Evolutionary conservation across 768 basidiomycete species (phyloP), one percentile per base, ranked within the genome.

Genomic region (Collybiopsis luxurians): DNA sequence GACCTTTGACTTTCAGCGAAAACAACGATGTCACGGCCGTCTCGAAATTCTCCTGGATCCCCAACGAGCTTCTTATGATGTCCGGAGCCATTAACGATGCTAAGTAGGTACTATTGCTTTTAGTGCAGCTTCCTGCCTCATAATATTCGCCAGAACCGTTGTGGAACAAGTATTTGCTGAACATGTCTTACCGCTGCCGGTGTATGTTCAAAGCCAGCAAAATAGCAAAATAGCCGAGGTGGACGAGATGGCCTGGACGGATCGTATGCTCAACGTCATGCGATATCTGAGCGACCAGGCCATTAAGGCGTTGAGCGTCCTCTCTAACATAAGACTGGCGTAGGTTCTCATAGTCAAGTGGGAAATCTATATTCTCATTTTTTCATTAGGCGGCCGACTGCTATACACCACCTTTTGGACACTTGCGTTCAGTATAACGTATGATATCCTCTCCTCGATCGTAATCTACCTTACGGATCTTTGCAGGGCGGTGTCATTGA

Each of bases 31-130:
- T 79, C 2, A 75, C 81, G 1, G 93, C 93, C 1, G 78, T 87
- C 28, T 64, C 74, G 15, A 90, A 95, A 45, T 98, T 98, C 65
- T 85, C 84, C 0, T 99, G 97, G 97, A 98, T 99, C 59, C 95
- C 97, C 0, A 79, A 87, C 26, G 75, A 79, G 39, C 75, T 98
- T 28, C 73, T 95, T 9, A 77, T 78, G 40, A 79, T 81, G 59
- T 75, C 79, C 9, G 70, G 75, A n/a, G 67, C 79, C 17, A 79
- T 75, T 13, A 36, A 69, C 0, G 89, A 92, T 63, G 77, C 85
- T 42, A 82, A 84, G 86, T 89, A 59, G 52, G 78, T 59, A 45
- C 4, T 19, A 43, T 28, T 11, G 30, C 5, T 30, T 11, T 36
- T 13, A 11, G 24, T 31, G 4, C 53, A 9, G 9, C 15, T 39